Conservation (phyloP, 1,139 yeast genomes). For the Barnettozyma hawaiiensis region DNA sequence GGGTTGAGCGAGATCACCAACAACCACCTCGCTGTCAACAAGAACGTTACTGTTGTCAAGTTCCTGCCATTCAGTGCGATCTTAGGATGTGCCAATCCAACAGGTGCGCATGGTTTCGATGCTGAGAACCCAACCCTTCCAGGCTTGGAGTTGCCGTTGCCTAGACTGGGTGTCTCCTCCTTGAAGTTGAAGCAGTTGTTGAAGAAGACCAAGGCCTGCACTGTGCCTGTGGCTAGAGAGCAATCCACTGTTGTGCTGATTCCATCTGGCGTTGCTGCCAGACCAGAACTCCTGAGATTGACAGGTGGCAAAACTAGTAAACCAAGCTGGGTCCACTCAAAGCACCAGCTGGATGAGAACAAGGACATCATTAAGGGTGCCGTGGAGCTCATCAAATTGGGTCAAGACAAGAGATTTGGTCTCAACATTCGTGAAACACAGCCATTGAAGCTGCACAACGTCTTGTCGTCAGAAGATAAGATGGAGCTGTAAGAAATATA, state of each 20-base stretch:
- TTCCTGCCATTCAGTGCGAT: constrained; percentile 64
- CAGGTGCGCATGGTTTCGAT: constrained; percentile 61
- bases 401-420: constrained; percentile 66
- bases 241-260: constrained; percentile 64
- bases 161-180: constrained; percentile 62
- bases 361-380: constrained; percentile 41
- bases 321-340: constrained; percentile 87
- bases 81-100: constrained; percentile 54
- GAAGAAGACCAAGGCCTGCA: constrained; percentile 43
- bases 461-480: constrained; percentile 7
- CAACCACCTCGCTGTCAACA: constrained; percentile 72
- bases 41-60: constrained; percentile 67
- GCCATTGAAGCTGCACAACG: constrained; percentile 38
- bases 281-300: constrained; percentile 63
- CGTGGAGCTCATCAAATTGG: constrained; percentile 48
- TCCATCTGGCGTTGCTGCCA: constrained; percentile 35
- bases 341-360: constrained; percentile 46
- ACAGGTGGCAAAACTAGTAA: constrained; percentile 72
- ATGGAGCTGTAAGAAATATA: constrained; percentile 9
- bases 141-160: constrained; percentile 68
- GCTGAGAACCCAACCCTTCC: constrained; percentile 63
- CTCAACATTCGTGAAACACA: constrained; percentile 55
- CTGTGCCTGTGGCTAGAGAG: constrained; percentile 65
- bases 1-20: constrained; percentile 81
- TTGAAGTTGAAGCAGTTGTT: constrained; percentile 58